A percentile compares a stretch with the other conserved stretches of the same genome.
These are phyloP conservation scores for Boletus sp. DNA, from an alignment of 768 basidiomycete species.

Conservation along the genomic window DNA sequence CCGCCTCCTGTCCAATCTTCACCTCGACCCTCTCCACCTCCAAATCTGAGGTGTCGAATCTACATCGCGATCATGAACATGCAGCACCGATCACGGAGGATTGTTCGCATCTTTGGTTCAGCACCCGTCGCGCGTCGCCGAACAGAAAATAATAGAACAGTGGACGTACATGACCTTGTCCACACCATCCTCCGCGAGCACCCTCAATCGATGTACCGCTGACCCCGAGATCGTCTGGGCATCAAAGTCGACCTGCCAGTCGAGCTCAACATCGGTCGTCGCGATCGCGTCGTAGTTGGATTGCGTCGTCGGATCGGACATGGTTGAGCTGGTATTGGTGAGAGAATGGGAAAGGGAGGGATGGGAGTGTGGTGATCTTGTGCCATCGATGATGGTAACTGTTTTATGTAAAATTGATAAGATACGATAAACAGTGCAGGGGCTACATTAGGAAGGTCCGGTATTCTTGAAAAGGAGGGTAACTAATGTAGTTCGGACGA, in stretches of 20 bases:
- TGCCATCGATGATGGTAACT: neutral
- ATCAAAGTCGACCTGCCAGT: constrained; percentile 78
- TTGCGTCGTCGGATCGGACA: constrained; percentile 66
- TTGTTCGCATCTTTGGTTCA: neutral
- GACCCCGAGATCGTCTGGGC: constrained; percentile 58
- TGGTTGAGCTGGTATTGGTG: neutral
- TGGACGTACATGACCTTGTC: constrained; percentile 55
- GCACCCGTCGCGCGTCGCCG: neutral
- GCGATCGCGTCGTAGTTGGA: constrained; percentile 72
- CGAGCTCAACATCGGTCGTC: constrained; percentile 65
- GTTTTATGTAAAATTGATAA: neutral
- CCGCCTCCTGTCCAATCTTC: constrained; percentile 35
- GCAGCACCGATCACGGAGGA: neutral
- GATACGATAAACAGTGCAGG: neutral
- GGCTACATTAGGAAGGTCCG: constrained; percentile 11
- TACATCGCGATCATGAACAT: constrained; percentile 24
- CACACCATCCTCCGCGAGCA: constrained; percentile 46
- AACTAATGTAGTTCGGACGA: neutral
- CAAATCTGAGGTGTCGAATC: constrained; percentile 74
- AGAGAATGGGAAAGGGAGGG: neutral
- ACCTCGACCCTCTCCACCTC: constrained; percentile 54
- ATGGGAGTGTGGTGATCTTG: neutral
- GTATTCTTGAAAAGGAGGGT: constrained; percentile 1
- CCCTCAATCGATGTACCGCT: constrained; percentile 58
- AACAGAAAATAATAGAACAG: neutral